Evolutionary conservation across 2,329 filamentous ascomycete genomes (phyloP).

Genomic region (Xylariaceae sp.): DNA sequence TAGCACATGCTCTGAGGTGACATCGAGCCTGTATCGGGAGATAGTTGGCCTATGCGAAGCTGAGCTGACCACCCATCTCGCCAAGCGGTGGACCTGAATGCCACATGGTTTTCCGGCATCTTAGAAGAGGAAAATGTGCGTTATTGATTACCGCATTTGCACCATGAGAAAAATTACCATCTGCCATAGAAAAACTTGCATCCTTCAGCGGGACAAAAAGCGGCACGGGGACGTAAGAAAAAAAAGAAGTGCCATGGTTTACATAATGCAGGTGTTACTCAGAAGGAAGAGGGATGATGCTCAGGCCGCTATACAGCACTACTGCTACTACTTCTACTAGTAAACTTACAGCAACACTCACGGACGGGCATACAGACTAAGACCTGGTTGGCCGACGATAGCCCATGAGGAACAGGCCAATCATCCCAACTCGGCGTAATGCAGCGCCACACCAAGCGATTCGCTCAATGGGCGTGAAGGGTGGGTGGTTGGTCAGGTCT

Average conservation of each 20-base stretch:
- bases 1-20: background rate
- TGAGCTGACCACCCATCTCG: conserved; percentile 22
- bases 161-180: background rate
- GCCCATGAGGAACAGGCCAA: too few species aligned
- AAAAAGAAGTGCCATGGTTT: background rate
- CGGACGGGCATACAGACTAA: background rate
- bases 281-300: too few species aligned
- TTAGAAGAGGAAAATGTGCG: background rate
- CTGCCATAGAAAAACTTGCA: background rate
- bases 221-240: too few species aligned
- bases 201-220: conserved; percentile 3
- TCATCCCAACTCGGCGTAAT: conserved; percentile 8
- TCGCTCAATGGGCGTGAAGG: background rate
- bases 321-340: too few species aligned
- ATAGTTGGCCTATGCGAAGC: background rate
- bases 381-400: background rate
- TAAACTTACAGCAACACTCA: too few species aligned
- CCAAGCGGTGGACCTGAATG: conserved; percentile 14
- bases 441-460: conserved; percentile 13
- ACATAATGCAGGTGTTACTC: background rate
- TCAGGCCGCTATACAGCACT: conserved; percentile 1
- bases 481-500: conserved; percentile 12
- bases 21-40: too few species aligned
- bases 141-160: conserved; percentile 9
- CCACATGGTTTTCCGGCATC: conserved; percentile 7